Base-by-base conservation (phyloP, 495 filamentous ascomycete genomes). In the Aspergillus kassunensis region DNA sequence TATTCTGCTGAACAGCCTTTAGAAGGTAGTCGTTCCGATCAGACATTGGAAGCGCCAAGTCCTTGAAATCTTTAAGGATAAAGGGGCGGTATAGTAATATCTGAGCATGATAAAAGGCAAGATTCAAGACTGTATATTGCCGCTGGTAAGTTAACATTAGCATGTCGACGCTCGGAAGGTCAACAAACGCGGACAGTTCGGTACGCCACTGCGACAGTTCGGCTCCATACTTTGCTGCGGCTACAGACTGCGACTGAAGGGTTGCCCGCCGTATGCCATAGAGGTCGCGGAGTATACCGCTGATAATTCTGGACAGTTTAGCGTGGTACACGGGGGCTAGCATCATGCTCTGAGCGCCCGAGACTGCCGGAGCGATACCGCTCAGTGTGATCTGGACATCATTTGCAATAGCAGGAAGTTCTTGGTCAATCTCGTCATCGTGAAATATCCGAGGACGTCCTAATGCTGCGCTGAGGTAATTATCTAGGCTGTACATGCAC, bases 401-500 rank as follows among this genome's bases (percentile, higher is more conserved):
- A 36, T 77, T 70, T 4, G 76, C 67, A 12, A 56, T 44, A 16
- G 63, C 59, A 1, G 78, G 77, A 9, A 72, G 58, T 9, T 72
- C 67, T 33, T 79, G 76, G 35, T 75, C 73, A 16, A 76, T 67
- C n/a, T 69, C 67, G 9, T 75, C 71, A 35, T 72, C 66, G 47
- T 66, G 68, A 35, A 77, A 70, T 11, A 72, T 55, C 6, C 61
- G 49, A 1, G 78, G 76, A 6, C 74, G 57, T 0, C 77, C 77
- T 23, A 74, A 54, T 20, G 75, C 61, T 13, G 70, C 57, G 27
- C 70, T 73, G 10, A 79, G 58, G 41, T 80, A 73, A 40, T 70
- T 77, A 51, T 80, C 77, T 16, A 80, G 51, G 21, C 70, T 67
- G 50, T 74, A 77, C 0, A 67, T 71, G 13, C 69, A 66, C 76